Percentiles rank a stretch among this genome's conserved stretches.
These are phyloP conservation scores for Cubamyces lactineus DNA, from an alignment of 768 basidiomycete species.

Conservation along the genomic window DNA sequence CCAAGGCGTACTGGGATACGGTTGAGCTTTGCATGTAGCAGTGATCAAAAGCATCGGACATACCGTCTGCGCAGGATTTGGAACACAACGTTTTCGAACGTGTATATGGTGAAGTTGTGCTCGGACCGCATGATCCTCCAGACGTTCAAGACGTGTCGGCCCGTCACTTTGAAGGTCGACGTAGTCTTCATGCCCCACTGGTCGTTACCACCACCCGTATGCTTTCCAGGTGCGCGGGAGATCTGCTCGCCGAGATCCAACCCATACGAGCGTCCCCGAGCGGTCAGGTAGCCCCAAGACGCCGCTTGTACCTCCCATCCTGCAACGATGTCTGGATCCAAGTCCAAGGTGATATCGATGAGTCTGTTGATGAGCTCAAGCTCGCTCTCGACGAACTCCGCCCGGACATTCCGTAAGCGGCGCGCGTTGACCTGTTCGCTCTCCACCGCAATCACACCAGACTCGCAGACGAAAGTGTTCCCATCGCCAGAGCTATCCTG, in stretches of 20 bases:
- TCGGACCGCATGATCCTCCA: conserved; percentile 94
- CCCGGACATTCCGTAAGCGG: conserved; percentile 46
- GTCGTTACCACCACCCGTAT: conserved; percentile 45
- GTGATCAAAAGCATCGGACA: conserved; percentile 17
- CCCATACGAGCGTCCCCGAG: conserved; percentile 69
- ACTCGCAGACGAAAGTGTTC: conserved; percentile 37
- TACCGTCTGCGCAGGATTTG: conserved; percentile 79
- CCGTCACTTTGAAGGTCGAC: conserved; percentile 81
- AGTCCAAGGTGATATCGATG: conserved; percentile 69
- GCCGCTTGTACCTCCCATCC: conserved; percentile 91
- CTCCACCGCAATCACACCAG: conserved; percentile 59
- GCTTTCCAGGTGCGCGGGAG: conserved; percentile 67
- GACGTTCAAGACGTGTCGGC: conserved; percentile 89
- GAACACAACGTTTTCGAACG: conserved; percentile 89
- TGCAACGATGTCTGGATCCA: conserved; percentile 89
- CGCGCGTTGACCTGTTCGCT: conserved; percentile 42
- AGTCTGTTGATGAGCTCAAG: conserved; percentile 79
- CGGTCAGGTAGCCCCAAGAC: conserved; percentile 89
- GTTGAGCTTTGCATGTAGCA: conserved; percentile 5
- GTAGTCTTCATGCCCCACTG: conserved; percentile 76
- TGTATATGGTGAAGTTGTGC: conserved; percentile 73
- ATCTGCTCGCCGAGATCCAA: conserved; percentile 74
- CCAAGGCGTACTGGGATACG: conserved; percentile 64
- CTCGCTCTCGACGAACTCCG: conserved; percentile 68
- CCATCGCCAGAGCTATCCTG: conserved; percentile 41